phyloP scores from a whole-genome alignment of 768 basidiomycete species.

The Austroboletus festivus region DNA sequence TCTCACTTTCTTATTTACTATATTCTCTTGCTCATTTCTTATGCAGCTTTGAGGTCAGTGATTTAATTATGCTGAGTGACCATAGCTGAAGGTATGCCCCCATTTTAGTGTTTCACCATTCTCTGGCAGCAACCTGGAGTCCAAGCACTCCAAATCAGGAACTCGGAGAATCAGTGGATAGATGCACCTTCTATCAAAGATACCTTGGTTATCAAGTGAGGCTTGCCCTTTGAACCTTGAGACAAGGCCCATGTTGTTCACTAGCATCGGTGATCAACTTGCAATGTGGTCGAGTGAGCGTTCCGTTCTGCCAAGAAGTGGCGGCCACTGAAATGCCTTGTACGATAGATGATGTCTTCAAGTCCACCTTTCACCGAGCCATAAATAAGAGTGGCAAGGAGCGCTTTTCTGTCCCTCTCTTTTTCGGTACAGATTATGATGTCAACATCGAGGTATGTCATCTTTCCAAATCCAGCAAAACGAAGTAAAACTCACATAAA shows the following conservation, averaged over 20 bases:
- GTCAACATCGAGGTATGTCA: constrained; percentile 67
- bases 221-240: background rate
- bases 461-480: background rate
- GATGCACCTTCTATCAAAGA: constrained; percentile 73
- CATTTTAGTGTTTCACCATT: constrained; percentile 75
- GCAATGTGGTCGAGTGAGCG: constrained; percentile 82
- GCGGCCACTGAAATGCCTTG: background rate
- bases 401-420: constrained; percentile 84
- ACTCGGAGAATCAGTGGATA: constrained; percentile 76
- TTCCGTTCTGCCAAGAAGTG: background rate
- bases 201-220: constrained; percentile 84
- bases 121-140: constrained; percentile 76
- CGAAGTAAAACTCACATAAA: background rate
- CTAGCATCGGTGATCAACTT: constrained; percentile 83
- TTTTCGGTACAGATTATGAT: constrained; percentile 89
- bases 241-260: constrained; percentile 23
- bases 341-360: constrained; percentile 77
- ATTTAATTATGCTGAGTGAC: too few relatives aligned
- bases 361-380: constrained; percentile 85
- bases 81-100: too few relatives aligned
- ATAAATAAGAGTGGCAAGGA: constrained; percentile 67
- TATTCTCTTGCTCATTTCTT: too few relatives aligned
- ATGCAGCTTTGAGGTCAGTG: too few relatives aligned
- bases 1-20: too few relatives aligned
- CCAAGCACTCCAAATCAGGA: constrained; percentile 79